Percentiles rank a stretch among this genome's conserved stretches.
Evolutionary conservation across 2,329 filamentous ascomycete genomes (phyloP).

Genomic region (Verruconis gallopava): DNA sequence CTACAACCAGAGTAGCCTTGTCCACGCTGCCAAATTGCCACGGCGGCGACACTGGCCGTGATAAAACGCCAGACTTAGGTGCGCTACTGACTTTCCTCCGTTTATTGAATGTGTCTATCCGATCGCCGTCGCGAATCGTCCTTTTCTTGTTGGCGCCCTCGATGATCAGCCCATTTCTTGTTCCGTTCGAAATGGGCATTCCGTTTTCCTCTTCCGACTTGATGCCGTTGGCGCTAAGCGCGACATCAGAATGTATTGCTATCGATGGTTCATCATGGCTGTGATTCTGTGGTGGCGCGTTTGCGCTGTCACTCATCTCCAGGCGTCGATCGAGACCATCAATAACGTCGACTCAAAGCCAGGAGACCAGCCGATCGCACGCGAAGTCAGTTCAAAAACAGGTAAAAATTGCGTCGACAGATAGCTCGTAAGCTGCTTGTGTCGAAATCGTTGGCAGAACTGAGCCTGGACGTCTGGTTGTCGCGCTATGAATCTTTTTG

Average conservation of each 20-base stretch:
- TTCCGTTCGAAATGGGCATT: neutral
- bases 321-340: conserved; percentile 3
- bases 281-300: conserved; percentile 1
- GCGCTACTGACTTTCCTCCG: conserved; percentile 4
- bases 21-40: conserved; percentile 83
- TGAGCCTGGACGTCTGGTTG: too few relatives aligned
- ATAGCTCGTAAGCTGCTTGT: too few relatives aligned
- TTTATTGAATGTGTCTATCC: neutral
- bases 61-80: conserved; percentile 2
- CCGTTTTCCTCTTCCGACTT: neutral
- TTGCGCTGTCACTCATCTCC: neutral
- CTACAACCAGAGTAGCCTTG: conserved; percentile 65
- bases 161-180: neutral
- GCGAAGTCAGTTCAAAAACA: neutral
- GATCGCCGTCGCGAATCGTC: neutral
- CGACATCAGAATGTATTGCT: neutral
- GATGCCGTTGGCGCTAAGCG: neutral
- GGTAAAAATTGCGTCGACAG: neutral
- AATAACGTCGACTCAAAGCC: neutral
- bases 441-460: too few relatives aligned
- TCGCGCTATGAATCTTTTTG: too few relatives aligned
- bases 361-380: neutral
- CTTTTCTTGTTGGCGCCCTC: neutral
- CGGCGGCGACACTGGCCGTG: conserved; percentile 52
- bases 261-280: conserved; percentile 1